phyloP scores from a whole-genome alignment of 805 yeast species.

The Wickerhamiella allomyrinae region DNA sequence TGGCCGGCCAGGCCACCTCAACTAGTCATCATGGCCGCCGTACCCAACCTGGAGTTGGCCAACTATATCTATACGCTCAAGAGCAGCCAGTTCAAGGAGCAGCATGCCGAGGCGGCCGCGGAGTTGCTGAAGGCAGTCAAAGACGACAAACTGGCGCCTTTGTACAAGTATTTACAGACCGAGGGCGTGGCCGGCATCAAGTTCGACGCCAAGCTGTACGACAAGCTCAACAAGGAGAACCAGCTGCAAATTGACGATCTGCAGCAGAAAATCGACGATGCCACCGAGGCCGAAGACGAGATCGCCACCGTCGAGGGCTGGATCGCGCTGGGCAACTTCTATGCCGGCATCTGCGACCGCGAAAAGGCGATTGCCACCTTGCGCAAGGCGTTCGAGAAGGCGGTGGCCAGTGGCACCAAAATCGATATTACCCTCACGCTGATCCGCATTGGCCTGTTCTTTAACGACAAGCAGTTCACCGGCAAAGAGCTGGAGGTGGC shows the following conservation, averaged over 20 bases:
- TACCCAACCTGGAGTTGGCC: constrained; percentile 78
- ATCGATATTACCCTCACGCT: constrained; percentile 76
- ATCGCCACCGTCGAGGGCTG: constrained; percentile 64
- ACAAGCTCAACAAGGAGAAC: constrained; percentile 38
- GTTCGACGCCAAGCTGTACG: constrained; percentile 50
- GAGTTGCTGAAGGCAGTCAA: constrained; percentile 42
- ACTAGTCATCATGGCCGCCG: constrained; percentile 21
- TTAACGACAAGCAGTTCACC: constrained; percentile 56
- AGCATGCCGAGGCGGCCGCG: constrained; percentile 31
- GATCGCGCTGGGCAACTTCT: constrained; percentile 74
- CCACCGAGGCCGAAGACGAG: constrained; percentile 75
- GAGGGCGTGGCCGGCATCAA: constrained; percentile 30
- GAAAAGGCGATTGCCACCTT: constrained; percentile 52
- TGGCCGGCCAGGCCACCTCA: too few relatives aligned
- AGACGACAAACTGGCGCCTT: constrained; percentile 61
- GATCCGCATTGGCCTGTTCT: constrained; percentile 80
- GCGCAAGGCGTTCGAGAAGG: constrained; percentile 57
- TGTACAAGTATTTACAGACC: constrained; percentile 52
- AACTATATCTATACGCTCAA: constrained; percentile 58
- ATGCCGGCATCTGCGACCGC: constrained; percentile 72
- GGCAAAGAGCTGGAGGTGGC: constrained; percentile 61
- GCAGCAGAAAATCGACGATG: constrained; percentile 34
- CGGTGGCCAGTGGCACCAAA: constrained; percentile 80
- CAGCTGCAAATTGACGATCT: constrained; percentile 37
- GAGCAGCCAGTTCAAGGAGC: constrained; percentile 26